Base-by-base conservation (phyloP, 2,329 filamentous ascomycete genomes). In the Neoarthrinium moseri region DNA sequence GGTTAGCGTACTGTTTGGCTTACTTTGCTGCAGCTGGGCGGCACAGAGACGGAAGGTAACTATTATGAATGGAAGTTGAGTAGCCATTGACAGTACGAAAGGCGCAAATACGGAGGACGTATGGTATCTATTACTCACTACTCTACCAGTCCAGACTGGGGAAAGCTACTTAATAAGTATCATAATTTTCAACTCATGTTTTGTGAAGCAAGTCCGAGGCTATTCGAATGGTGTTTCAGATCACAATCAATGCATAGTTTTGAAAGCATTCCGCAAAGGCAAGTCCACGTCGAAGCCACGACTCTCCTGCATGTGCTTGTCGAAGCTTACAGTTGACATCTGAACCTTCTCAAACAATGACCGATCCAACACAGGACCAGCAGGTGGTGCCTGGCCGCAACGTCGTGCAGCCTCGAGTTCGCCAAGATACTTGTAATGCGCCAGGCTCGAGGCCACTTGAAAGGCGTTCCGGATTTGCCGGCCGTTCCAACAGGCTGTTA, bases 251-350 rank as follows among this genome's bases (percentile, higher is more conserved):
- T 38, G 35, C 35, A 21, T 23, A 20, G 12, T 38, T 18, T 60
- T 49, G 30, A 59, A 70, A 5, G 64, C 66, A 41, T 56, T 61
- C 6, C 64, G 54, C 30, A 65, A 49, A 3, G 65, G 64, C 36
- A 69, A 26, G 1, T 68, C 66, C 1, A 46, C 47, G 6, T 67
- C 65, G 29, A 60, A 63, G 1, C 63, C 64, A 35, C 64, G 57
- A 34, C 67, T 59, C 49, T 68, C 67, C 58, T 64, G 66, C 68
- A 71, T 70, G 39, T 71, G 67, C 23, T 57, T 54, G 15, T 71
- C 67, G 47, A 71, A 71, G 51, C 65, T 68, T 56, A 67, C 61
- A 3, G 68, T 71, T 48, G 67, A 69, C 66, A 70, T 61, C 57
- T 70, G 66, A 7, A 71, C 67, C 59, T 70, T 70, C 40, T 69